Percentiles rank a stretch among this genome's conserved stretches.
Evolutionary conservation across 306 rosid species (phyloP).

Genomic region (Vachellia pachyceras): DNA sequence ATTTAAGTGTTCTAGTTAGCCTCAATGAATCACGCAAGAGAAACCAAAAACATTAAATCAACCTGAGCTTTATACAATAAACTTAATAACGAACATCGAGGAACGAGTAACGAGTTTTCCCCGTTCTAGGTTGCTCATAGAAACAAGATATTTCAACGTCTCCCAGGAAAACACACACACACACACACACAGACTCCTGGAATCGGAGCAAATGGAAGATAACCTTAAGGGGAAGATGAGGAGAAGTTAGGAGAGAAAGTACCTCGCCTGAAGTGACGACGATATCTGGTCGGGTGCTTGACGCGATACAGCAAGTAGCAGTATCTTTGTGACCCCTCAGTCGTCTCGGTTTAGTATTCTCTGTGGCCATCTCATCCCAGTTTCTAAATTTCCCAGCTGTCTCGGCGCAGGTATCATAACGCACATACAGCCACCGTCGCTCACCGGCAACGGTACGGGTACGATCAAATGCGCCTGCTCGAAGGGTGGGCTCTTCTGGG

Average conservation of each 20-base stretch:
- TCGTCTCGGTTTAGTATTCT: conserved; percentile 50
- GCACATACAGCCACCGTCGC: neutral
- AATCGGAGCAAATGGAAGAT: neutral
- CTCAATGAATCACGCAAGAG: neutral
- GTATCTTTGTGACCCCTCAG: conserved; percentile 78
- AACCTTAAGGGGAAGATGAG: neutral
- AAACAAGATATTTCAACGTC: neutral
- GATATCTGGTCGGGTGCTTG: conserved; percentile 62
- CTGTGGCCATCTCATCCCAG: neutral
- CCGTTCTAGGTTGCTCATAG: neutral
- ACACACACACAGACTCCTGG: neutral
- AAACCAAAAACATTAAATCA: neutral
- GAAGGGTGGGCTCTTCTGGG: neutral
- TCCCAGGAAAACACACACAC: neutral
- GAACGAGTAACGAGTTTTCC: neutral
- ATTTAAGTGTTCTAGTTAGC: neutral
- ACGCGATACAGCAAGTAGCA: conserved; percentile 78
- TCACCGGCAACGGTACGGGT: neutral
- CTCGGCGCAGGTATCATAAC: neutral
- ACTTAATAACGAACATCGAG: neutral
- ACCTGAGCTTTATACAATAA: too few species aligned
- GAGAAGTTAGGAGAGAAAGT: neutral
- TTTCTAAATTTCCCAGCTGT: neutral
- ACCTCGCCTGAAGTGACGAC: conserved; percentile 88
- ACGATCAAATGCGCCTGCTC: neutral